Percentiles rank a stretch among this genome's conserved stretches.
These are phyloP conservation scores for Kwoniella europaea DNA, from an alignment of 768 basidiomycete genomes.

Conservation along the genomic window DNA sequence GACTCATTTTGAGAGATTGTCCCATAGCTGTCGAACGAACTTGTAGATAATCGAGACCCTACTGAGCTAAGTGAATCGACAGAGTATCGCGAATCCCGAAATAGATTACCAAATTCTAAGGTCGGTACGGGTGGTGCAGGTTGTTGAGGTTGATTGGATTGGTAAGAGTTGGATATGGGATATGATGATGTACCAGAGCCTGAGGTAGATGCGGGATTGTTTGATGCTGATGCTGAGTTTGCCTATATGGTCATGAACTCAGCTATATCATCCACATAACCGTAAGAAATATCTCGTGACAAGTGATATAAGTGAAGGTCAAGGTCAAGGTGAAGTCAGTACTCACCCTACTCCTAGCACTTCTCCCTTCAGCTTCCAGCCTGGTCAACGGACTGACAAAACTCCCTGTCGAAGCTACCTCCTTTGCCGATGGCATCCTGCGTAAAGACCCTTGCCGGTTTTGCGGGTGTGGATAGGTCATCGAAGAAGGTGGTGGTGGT, in stretches of 20 bases:
- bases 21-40: slow-evolving; percentile 1
- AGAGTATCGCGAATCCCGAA: slow-evolving; percentile 41
- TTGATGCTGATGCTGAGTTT: slow-evolving; percentile 18
- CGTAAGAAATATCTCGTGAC: neutral
- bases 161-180: neutral
- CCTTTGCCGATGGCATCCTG: slow-evolving; percentile 22
- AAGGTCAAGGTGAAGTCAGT: neutral
- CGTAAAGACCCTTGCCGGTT: neutral
- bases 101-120: slow-evolving; percentile 34
- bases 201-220: neutral
- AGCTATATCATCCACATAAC: neutral
- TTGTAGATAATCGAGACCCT: slow-evolving; percentile 7
- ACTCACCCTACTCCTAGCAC: slow-evolving; percentile 28
- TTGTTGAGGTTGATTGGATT: neutral
- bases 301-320: neutral
- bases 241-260: neutral
- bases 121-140: slow-evolving; percentile 21
- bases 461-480: neutral
- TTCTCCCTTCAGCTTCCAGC: slow-evolving; percentile 23
- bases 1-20: slow-evolving; percentile 7
- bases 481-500: neutral
- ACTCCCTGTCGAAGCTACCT: slow-evolving; percentile 21
- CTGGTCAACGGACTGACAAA: slow-evolving; percentile 35
- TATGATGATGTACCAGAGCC: slow-evolving; percentile 1
- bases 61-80: slow-evolving; percentile 31